A percentile compares a stretch with the other conserved stretches of the same genome.
Evolutionary conservation across 164 flowering plant genomes (phyloP).

Genomic region (Vitis riparia): DNA sequence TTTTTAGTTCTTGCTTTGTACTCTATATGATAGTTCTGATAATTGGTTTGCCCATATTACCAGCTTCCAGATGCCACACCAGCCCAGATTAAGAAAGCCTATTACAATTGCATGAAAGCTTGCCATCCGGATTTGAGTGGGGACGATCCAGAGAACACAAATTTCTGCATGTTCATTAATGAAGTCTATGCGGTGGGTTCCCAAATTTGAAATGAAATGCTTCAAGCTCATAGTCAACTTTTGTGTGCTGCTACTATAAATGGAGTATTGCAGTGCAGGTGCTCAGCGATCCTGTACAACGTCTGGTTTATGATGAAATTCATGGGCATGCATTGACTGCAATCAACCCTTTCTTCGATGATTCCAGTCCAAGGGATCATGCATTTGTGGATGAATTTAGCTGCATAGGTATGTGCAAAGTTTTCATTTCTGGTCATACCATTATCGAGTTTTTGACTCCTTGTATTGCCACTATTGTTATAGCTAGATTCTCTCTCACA

Average conservation of each 20-base stretch:
- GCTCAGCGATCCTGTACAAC: constrained; percentile 91
- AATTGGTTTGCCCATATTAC: constrained; percentile 3
- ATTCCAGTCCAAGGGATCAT: constrained; percentile 70
- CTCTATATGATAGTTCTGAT: neutral
- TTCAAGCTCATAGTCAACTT: neutral
- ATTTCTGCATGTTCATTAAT: constrained; percentile 95
- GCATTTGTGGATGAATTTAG: constrained; percentile 93
- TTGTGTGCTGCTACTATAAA: constrained; percentile 3
- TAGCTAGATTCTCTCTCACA: too few species aligned
- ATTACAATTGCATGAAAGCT: constrained; percentile 90
- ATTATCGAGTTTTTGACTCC: too few species aligned
- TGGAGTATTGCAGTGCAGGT: constrained; percentile 47
- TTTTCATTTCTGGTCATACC: neutral
- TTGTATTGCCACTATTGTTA: too few species aligned
- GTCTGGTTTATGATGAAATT: constrained; percentile 93
- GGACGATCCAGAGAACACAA: constrained; percentile 74
- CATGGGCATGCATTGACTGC: constrained; percentile 90
- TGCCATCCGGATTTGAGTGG: constrained; percentile 98
- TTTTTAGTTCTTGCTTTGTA: neutral
- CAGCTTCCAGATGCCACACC: constrained; percentile 97
- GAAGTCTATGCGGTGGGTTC: constrained; percentile 77
- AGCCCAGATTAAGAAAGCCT: constrained; percentile 84
- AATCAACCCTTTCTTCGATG: constrained; percentile 85
- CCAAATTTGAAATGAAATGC: neutral
- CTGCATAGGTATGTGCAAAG: constrained; percentile 74